Evolutionary conservation across 257 asterid species (phyloP).

Genomic region (Ligustrum vulgare): DNA sequence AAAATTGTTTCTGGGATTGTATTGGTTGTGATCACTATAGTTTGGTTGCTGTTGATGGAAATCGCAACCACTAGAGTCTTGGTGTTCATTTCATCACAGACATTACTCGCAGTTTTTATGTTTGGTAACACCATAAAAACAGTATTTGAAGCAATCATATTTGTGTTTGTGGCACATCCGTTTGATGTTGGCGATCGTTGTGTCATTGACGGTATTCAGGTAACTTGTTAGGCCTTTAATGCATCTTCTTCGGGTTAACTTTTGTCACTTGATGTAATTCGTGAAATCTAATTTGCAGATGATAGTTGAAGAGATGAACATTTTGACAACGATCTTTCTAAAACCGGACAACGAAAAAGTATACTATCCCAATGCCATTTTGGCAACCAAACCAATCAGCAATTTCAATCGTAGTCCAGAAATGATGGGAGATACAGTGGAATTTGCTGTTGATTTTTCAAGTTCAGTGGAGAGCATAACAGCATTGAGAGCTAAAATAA

Average conservation of each 20-base stretch:
- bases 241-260: neutral
- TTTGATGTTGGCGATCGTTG: conserved; percentile 74
- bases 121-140: conserved; percentile 52
- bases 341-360: conserved; percentile 59
- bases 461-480: conserved; percentile 72
- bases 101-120: conserved; percentile 48
- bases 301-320: conserved; percentile 77
- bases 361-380: conserved; percentile 58
- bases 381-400: conserved; percentile 62
- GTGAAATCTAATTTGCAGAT: conserved; percentile 37
- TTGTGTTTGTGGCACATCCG: conserved; percentile 56
- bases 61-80: conserved; percentile 44
- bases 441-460: conserved; percentile 70
- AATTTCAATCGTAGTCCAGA: conserved; percentile 71
- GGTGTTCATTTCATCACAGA: conserved; percentile 57
- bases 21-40: conserved; percentile 38
- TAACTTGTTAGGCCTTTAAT: conserved; percentile 3
- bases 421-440: conserved; percentile 63
- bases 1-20: conserved; percentile 45
- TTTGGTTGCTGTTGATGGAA: conserved; percentile 60
- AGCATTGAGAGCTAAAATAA: conserved; percentile 55
- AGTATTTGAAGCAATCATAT: conserved; percentile 54
- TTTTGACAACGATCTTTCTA: conserved; percentile 66
- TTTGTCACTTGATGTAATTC: neutral
- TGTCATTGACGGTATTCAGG: conserved; percentile 62